Evolutionary conservation across 2,329 filamentous ascomycete genomes (phyloP).

Genomic region (Aspergillus quadrilineatus): DNA sequence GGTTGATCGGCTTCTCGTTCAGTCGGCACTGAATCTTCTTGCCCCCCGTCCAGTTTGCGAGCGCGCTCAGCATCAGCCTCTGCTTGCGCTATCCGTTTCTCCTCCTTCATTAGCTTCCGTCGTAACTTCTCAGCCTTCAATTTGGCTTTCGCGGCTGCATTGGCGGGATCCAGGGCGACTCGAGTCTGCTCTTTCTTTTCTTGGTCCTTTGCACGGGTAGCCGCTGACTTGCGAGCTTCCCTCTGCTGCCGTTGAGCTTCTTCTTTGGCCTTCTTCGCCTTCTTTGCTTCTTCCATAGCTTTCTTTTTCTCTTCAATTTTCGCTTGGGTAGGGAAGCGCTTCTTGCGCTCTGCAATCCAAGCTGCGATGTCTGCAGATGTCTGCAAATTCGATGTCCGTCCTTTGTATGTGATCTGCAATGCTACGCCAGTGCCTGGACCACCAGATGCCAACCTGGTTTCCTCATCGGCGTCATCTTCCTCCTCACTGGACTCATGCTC

Average conservation of each 20-base stretch:
- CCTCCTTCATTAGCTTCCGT: conserved; percentile 63
- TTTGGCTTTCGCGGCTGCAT: conserved; percentile 39
- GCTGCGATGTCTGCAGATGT: conserved; percentile 67
- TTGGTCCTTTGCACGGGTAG: conserved; percentile 26
- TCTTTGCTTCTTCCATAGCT: conserved; percentile 63
- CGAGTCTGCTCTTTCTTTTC: conserved; percentile 28
- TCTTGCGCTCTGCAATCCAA: conserved; percentile 78
- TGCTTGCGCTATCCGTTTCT: conserved; percentile 50
- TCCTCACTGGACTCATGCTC: conserved; percentile 49
- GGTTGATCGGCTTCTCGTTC: not conserved
- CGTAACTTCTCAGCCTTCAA: conserved; percentile 43
- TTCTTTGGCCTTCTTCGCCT: conserved; percentile 33
- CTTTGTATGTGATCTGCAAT: conserved; percentile 57
- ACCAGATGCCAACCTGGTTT: conserved; percentile 39
- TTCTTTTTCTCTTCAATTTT: conserved; percentile 63
- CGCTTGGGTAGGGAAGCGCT: conserved; percentile 75
- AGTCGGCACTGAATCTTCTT: conserved; percentile 22
- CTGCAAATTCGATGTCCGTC: conserved; percentile 54
- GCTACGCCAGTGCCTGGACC: conserved; percentile 23
- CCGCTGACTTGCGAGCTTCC: conserved; percentile 32
- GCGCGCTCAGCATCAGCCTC: conserved; percentile 44
- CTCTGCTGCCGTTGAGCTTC: not conserved
- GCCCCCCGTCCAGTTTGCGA: conserved; percentile 34
- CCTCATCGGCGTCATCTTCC: conserved; percentile 48
- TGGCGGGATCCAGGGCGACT: conserved; percentile 26